Percentiles rank a stretch among this genome's conserved stretches.
Conservation (phyloP, 2,329 filamentous ascomycete genomes). For the Ceratocystis ficicola region DNA sequence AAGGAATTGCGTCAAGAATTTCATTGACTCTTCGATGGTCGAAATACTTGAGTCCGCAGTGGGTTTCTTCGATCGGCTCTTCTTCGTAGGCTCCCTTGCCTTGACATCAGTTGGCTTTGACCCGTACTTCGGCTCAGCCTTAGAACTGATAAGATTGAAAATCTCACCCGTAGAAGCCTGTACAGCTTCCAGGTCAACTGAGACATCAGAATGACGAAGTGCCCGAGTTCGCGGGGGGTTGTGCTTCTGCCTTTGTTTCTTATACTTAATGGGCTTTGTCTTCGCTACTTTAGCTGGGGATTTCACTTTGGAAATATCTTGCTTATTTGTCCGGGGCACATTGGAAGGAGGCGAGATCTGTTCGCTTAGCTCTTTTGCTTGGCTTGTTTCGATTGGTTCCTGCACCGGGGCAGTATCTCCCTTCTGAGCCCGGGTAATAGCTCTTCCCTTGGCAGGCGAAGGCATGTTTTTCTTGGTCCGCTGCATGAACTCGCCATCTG, state of each 20-base stretch:
- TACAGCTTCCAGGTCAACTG: neutral
- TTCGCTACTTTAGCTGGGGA: neutral
- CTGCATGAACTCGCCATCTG: conserved; percentile 13
- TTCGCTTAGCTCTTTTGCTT: neutral
- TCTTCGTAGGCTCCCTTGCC: neutral
- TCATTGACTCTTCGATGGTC: neutral
- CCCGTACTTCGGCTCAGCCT: neutral
- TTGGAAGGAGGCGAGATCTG: neutral
- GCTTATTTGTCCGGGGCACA: neutral
- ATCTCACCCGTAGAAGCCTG: neutral
- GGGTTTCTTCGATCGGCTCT: neutral
- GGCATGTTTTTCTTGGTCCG: neutral
- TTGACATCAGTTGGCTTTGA: neutral
- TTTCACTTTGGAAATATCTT: neutral
- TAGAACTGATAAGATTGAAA: neutral
- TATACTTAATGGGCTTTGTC: neutral
- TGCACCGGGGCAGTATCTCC: neutral
- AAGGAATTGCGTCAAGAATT: conserved; percentile 6
- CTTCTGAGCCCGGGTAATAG: neutral
- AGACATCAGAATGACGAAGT: neutral
- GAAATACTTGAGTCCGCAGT: neutral
- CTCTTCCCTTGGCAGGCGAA: neutral
- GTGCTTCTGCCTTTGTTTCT: neutral
- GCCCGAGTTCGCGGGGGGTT: too few relatives aligned
- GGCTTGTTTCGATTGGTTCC: neutral